A percentile compares a stretch with the other conserved stretches of the same genome.
These are phyloP conservation scores for Paramyrothecium roridum DNA, from an alignment of 2,329 filamentous ascomycete species.

Conservation along the genomic window DNA sequence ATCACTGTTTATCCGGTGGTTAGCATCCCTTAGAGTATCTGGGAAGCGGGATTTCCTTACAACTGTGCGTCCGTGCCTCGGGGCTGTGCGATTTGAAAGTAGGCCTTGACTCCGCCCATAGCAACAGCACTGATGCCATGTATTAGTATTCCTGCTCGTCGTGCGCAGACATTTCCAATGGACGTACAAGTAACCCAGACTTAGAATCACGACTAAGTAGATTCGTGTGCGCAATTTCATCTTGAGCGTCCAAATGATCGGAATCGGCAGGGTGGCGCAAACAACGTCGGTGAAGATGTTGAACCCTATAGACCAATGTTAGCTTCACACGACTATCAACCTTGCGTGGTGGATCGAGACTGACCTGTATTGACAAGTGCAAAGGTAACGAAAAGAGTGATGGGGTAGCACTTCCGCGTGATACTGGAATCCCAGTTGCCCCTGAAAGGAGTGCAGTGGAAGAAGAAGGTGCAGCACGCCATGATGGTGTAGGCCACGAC, in stretches of 20 bases:
- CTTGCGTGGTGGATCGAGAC: background rate
- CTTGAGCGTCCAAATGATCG: conserved; percentile 35
- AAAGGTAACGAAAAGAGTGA: background rate
- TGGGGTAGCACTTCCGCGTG: background rate
- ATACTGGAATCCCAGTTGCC: background rate
- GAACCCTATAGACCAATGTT: conserved; percentile 15
- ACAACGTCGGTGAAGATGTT: conserved; percentile 37
- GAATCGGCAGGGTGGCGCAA: conserved; percentile 35
- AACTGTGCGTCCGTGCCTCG: background rate
- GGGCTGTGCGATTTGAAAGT: conserved; percentile 1
- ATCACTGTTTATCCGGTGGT: background rate
- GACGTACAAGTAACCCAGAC: conserved; percentile 35
- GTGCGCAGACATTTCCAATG: background rate
- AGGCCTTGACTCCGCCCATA: background rate
- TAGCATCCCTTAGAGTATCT: background rate
- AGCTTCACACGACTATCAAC: background rate
- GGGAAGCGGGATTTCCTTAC: background rate
- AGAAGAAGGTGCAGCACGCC: conserved; percentile 2
- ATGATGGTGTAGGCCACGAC: background rate
- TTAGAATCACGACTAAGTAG: conserved; percentile 35
- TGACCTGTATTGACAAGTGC: background rate
- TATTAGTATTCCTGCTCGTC: background rate
- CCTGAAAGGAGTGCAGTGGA: background rate
- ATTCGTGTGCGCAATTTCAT: conserved; percentile 30
- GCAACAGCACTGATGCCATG: background rate